Evolutionary conservation across 2,329 filamentous ascomycete species (phyloP).

Genomic region (Coccinonectria pachysandricola): DNA sequence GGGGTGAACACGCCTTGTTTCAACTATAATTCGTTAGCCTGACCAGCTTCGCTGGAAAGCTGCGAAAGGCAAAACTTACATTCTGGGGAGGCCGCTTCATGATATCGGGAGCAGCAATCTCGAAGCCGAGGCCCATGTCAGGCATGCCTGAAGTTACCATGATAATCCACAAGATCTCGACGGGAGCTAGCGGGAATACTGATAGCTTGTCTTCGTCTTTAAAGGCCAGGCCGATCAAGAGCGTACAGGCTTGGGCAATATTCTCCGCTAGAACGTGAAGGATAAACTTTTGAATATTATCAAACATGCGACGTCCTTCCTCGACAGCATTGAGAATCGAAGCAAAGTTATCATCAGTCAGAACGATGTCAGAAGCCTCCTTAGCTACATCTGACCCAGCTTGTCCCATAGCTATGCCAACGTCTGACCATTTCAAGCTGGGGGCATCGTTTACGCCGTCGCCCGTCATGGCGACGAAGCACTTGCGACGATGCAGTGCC

Average conservation of each 20-base stretch:
- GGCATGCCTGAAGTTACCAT: slow-evolving; percentile 65
- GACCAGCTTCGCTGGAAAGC: not conserved
- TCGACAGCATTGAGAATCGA: slow-evolving; percentile 58
- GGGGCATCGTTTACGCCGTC: slow-evolving; percentile 62
- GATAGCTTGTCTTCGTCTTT: slow-evolving; percentile 53
- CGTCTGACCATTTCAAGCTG: slow-evolving; percentile 55
- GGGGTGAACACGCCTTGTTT: slow-evolving; percentile 48
- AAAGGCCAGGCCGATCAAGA: slow-evolving; percentile 60
- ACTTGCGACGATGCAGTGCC: slow-evolving; percentile 54
- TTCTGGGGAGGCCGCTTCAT: slow-evolving; percentile 55
- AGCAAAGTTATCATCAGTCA: slow-evolving; percentile 55
- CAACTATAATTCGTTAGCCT: slow-evolving; percentile 11
- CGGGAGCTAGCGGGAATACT: slow-evolving; percentile 60
- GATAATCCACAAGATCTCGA: slow-evolving; percentile 67
- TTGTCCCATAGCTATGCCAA: slow-evolving; percentile 65
- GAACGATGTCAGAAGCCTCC: slow-evolving; percentile 51
- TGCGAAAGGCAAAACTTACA: slow-evolving; percentile 27
- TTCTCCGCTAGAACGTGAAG: slow-evolving; percentile 58
- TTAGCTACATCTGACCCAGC: slow-evolving; percentile 59
- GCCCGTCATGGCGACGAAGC: slow-evolving; percentile 58
- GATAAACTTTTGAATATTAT: slow-evolving; percentile 65
- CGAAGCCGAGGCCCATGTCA: slow-evolving; percentile 64
- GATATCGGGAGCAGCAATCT: slow-evolving; percentile 55
- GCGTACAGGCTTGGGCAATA: slow-evolving; percentile 55
- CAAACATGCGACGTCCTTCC: slow-evolving; percentile 59